phyloP scores from a whole-genome alignment of 2,329 filamentous ascomycete genomes.

The Alternaria viburni region DNA sequence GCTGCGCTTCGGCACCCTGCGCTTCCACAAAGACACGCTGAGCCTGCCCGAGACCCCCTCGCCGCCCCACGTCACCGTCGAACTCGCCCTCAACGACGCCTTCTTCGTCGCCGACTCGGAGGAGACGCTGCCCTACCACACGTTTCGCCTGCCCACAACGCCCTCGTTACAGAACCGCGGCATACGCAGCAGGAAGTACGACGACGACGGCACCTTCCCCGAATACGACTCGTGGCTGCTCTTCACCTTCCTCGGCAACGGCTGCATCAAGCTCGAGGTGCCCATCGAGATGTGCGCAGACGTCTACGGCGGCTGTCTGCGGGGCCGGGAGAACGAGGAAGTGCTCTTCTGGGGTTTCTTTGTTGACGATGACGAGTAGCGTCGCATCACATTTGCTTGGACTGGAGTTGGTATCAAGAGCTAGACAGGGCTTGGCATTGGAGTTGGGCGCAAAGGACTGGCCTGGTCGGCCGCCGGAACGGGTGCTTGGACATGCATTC shows the following conservation, averaged over 20 bases:
- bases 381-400: constrained; percentile 27
- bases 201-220: constrained; percentile 40
- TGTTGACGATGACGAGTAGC: constrained; percentile 38
- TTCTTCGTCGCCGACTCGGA: constrained; percentile 44
- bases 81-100: constrained; percentile 41
- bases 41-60: neutral
- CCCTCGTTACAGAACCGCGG: constrained; percentile 44
- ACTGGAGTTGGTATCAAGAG: constrained; percentile 27
- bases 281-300: constrained; percentile 48
- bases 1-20: constrained; percentile 44
- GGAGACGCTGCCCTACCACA: constrained; percentile 46
- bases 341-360: constrained; percentile 47
- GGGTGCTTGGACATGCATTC: constrained; percentile 36
- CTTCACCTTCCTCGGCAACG: constrained; percentile 46
- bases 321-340: constrained; percentile 42
- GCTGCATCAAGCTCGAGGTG: constrained; percentile 45
- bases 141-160: constrained; percentile 38
- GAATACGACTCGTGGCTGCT: constrained; percentile 47
- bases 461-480: constrained; percentile 22
- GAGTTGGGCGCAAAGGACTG: constrained; percentile 39
- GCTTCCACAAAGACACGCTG: constrained; percentile 33
- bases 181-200: constrained; percentile 39
- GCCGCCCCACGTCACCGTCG: constrained; percentile 29
- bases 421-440: constrained; percentile 37
- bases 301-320: constrained; percentile 39